Conservation (phyloP, 305 asterid species). For the Lippia alba region DNA sequence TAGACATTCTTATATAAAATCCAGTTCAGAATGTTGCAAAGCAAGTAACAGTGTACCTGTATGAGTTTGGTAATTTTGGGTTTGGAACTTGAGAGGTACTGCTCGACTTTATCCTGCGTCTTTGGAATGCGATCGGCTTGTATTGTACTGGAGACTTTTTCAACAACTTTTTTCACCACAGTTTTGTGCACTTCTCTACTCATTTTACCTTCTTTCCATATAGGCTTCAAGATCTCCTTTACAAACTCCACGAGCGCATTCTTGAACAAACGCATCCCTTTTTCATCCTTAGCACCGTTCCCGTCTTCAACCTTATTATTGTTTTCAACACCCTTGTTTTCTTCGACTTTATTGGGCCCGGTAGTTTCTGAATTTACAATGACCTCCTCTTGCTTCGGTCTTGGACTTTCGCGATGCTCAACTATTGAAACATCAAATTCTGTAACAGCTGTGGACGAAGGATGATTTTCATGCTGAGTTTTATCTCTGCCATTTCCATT, state of each 20-base stretch:
- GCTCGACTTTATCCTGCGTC: conserved; percentile 69
- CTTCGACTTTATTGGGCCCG: conserved; percentile 31
- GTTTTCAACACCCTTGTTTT: conserved; percentile 44
- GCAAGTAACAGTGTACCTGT: conserved; percentile 45
- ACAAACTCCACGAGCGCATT: conserved; percentile 83
- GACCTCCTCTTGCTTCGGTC: conserved; percentile 10
- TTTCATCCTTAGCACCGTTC: conserved; percentile 70
- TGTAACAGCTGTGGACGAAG: conserved; percentile 9
- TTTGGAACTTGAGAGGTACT: conserved; percentile 60
- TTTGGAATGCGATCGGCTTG: conserved; percentile 66
- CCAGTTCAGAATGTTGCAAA: background rate
- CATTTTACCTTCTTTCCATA: conserved; percentile 84
- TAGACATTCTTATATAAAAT: no score
- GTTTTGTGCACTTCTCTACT: conserved; percentile 79
- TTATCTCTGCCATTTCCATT: conserved; percentile 26
- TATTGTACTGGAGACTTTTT: conserved; percentile 67
- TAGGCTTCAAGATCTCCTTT: conserved; percentile 86
- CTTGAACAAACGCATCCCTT: conserved; percentile 76
- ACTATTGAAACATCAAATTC: conserved; percentile 23
- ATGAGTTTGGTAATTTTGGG: conserved; percentile 78
- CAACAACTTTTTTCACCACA: conserved; percentile 83
- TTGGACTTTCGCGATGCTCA: conserved; percentile 26
- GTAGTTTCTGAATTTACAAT: conserved; percentile 25
- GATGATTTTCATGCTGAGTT: conserved; percentile 29
- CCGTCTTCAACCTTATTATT: conserved; percentile 60